Percentiles rank a stretch among this genome's conserved stretches.
phyloP scores from a whole-genome alignment of 1,139 yeast genomes.

The Meyerozyma sp. region DNA sequence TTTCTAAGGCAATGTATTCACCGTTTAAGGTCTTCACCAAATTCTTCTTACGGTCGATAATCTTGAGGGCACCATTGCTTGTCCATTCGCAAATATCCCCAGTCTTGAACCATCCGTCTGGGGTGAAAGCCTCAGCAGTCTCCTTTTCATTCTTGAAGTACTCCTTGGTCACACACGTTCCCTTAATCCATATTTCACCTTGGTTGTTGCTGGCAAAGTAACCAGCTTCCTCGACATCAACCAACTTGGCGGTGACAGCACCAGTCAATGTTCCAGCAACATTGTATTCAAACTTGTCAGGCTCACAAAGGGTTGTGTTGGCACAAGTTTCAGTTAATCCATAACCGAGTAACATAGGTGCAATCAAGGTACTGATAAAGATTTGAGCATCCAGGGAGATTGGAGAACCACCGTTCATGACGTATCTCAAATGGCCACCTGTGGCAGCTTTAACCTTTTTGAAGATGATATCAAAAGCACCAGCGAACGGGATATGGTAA shows the following conservation, averaged over 20 bases:
- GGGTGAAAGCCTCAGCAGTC: conserved; percentile 73
- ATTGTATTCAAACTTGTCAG: conserved; percentile 61
- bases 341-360: conserved; percentile 91
- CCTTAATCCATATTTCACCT: conserved; percentile 86
- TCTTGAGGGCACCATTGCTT: conserved; percentile 65
- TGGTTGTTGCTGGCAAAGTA: conserved; percentile 87
- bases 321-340: conserved; percentile 98
- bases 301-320: conserved; percentile 68
- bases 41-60: conserved; percentile 95
- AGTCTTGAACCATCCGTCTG: conserved; percentile 89
- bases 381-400: conserved; percentile 81
- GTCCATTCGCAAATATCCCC: conserved; percentile 99
- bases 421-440: conserved; percentile 75
- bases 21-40: conserved; percentile 94
- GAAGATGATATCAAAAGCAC: conserved; percentile 61
- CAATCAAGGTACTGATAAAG: conserved; percentile 69
- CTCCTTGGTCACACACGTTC: conserved; percentile 66
- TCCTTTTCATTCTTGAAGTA: conserved; percentile 83
- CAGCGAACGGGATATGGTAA: conserved; percentile 70
- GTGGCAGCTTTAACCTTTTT: conserved; percentile 91
- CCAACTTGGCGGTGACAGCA: conserved; percentile 79
- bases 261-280: conserved; percentile 82
- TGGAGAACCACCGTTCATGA: conserved; percentile 94
- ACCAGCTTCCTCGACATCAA: conserved; percentile 90
- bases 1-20: conserved; percentile 96